Base-by-base conservation (phyloP, 73 alveolate genomes). In the Blepharisma japonicum region DNA sequence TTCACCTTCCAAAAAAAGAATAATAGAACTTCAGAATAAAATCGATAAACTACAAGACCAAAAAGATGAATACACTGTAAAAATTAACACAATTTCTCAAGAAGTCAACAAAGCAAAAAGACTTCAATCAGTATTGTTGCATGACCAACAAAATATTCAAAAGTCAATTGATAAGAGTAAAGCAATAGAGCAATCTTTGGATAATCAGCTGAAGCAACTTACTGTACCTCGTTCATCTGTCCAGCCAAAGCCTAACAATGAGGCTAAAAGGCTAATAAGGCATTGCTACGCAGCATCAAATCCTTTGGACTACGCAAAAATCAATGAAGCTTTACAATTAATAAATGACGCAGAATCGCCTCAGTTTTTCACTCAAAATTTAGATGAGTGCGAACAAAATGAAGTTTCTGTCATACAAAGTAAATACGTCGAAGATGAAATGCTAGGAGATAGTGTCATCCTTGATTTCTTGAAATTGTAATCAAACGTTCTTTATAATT, bases 51-150 rank as follows among this genome's bases (percentile, higher is more conserved):
- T 61, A 2, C 14, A 61, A 20, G 23, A 61, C 2, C 14, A 61
- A 61, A 14, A 39, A 14, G 74, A 61, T 2, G 74, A 61, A 25
- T 61, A 61, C 23, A n/a, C 14, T 14, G 23, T 61, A 14, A 61
- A 61, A 61, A n/a, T 61, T 1, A n/a, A 61, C 14, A 61, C 74
- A 14, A 61, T 61, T 9, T 14, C 74, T 25, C 74, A 61, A 61
- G 74, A 61, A 25, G 23, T 61, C 74, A n/a, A 61, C 14, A 61
- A 39, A n/a, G 74, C 74, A 9, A 61, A 61, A 61, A 61, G 74
- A 39, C 23, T 61, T 8, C 14, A 61, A 5, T 14, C 18, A 61
- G 14, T 61, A 5, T 61, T 61, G 47, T 8, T n/a, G 23, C 74
- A 61, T 8, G 74, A 61, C 47, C 50, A 61, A 5, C 18, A 61